Conservation (phyloP, 805 yeast species). For the Wickerhamiella lipophila region DNA sequence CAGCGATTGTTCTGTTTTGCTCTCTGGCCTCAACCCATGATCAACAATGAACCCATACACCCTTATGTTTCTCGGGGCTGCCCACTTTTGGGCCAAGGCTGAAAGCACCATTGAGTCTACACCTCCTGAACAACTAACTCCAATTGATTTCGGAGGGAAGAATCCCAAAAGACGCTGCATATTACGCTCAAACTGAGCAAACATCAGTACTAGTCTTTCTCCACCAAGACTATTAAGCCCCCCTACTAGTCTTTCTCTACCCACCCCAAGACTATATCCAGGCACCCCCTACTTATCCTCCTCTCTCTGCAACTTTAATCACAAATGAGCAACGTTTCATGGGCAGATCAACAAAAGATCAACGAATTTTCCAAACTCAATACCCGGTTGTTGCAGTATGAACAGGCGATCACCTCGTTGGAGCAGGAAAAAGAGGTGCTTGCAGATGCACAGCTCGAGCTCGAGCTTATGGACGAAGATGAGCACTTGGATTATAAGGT, state of each 20-base stretch:
- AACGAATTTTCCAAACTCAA: slow-evolving; percentile 79
- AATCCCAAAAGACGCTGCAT: slow-evolving; percentile 14
- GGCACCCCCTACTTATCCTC: no score
- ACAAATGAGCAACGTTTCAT: slow-evolving; percentile 37
- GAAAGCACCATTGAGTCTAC: slow-evolving; percentile 68
- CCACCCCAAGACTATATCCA: no score
- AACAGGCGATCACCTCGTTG: slow-evolving; percentile 36
- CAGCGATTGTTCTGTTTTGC: slow-evolving; percentile 37
- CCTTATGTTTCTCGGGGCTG: slow-evolving; percentile 22
- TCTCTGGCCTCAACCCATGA: slow-evolving; percentile 42
- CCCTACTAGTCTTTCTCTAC: no score
- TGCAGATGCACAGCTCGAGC: slow-evolving; percentile 73
- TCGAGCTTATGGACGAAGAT: slow-evolving; percentile 65
- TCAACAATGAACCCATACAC: slow-evolving; percentile 51
- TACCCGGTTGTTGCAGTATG: slow-evolving; percentile 49
- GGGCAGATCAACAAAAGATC: slow-evolving; percentile 83
- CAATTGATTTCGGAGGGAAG: slow-evolving; percentile 23
- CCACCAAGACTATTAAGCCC: no score
- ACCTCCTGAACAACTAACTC: slow-evolving; percentile 65
- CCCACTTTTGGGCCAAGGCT: slow-evolving; percentile 34
- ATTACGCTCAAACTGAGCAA: slow-evolving; percentile 4
- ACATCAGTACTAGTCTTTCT: neutral
- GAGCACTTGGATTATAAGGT: slow-evolving; percentile 46
- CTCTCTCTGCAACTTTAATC: no score
- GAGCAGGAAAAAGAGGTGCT: slow-evolving; percentile 71